These are phyloP conservation scores for Fusarium robinianum DNA, from an alignment of 2,329 filamentous ascomycete genomes.

Conservation along the genomic window DNA sequence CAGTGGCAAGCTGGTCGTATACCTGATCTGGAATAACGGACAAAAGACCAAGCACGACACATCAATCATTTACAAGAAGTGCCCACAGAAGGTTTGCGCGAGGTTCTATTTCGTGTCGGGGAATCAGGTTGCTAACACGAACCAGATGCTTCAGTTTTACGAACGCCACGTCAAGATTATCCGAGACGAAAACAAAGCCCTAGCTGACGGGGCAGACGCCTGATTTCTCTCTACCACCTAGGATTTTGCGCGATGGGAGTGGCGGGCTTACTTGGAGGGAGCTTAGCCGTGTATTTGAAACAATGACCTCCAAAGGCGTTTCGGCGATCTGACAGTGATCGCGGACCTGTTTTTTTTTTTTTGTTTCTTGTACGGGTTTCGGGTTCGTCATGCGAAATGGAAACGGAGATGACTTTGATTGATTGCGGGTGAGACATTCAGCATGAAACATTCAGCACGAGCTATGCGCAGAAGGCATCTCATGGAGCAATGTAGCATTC, in stretches of 20 bases:
- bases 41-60: slow-evolving; percentile 76
- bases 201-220: slow-evolving; percentile 20
- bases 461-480: background rate
- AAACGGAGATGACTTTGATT: slow-evolving; percentile 1
- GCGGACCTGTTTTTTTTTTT: slow-evolving; percentile 7
- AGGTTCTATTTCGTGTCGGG: background rate
- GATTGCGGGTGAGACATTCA: no score
- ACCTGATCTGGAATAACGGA: slow-evolving; percentile 74
- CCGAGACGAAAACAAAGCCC: slow-evolving; percentile 41
- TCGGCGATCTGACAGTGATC: slow-evolving; percentile 7
- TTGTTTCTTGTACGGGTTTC: background rate
- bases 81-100: slow-evolving; percentile 71
- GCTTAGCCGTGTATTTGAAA: background rate
- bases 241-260: no score
- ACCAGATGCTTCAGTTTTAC: slow-evolving; percentile 63
- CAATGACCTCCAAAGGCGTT: slow-evolving; percentile 14
- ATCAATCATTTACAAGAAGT: slow-evolving; percentile 70
- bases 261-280: background rate
- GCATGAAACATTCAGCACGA: no score
- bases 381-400: slow-evolving; percentile 2
- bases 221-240: slow-evolving; percentile 10
- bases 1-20: slow-evolving; percentile 64
- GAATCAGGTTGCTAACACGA: slow-evolving; percentile 6
- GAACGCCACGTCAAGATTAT: slow-evolving; percentile 62
- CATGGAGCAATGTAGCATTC: background rate